Evolutionary conservation across 2,329 filamentous ascomycete genomes (phyloP).

Genomic region (Lachnellula hyalina): DNA sequence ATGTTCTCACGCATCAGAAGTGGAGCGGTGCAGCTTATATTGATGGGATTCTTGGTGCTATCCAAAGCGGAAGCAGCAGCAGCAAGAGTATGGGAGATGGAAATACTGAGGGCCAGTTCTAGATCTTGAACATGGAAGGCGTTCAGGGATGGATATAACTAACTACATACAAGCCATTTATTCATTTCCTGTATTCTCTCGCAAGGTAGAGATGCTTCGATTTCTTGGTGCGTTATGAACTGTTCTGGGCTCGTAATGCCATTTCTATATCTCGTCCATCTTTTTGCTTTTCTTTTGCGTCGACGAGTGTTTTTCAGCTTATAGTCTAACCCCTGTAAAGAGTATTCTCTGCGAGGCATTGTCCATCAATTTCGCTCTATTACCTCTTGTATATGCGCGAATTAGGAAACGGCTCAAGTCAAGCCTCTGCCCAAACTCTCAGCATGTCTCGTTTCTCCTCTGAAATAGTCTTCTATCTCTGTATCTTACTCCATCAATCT

Average conservation of each 20-base stretch:
- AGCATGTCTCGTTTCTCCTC: background rate
- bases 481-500: background rate
- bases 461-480: background rate
- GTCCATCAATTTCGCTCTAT: background rate
- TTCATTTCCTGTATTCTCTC: background rate
- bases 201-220: background rate
- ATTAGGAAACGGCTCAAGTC: background rate
- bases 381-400: background rate
- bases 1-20: slow-evolving; percentile 38
- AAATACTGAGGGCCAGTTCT: slow-evolving; percentile 74
- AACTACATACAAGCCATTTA: background rate
- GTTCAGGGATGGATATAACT: background rate
- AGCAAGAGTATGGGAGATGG: slow-evolving; percentile 94
- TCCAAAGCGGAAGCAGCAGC: slow-evolving; percentile 84
- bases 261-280: background rate
- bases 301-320: too few species aligned
- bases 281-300: background rate
- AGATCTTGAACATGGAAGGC: background rate
- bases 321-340: too few species aligned
- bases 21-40: slow-evolving; percentile 68
- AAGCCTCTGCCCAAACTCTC: background rate
- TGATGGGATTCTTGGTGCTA: slow-evolving; percentile 82
- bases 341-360: background rate
- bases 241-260: background rate
- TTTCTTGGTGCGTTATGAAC: background rate